Base-by-base conservation (phyloP, 352 stramenopile genomes). In the Phytophthora meadii region DNA sequence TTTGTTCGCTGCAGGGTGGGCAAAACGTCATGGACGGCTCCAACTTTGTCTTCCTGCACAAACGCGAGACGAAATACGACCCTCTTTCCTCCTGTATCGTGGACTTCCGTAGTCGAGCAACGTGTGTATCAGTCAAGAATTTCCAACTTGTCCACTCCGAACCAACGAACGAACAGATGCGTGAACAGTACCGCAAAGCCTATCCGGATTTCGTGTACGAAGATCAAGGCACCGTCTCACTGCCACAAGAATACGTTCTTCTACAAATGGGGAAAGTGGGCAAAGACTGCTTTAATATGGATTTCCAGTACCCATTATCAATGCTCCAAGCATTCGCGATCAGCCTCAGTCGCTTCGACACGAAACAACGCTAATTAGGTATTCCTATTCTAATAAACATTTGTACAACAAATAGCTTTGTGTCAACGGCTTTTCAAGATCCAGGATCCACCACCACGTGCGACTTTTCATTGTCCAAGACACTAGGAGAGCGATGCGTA, bases 231-330 rank as follows among this genome's bases (percentile, higher is more conserved):
- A 96, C 88, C 5, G 83, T 94, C 24, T 90, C 79, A 12, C 68
- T 92, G 2, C 85, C 87, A n/a, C 87, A 90, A 60, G 84, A 93
- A 59, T 79, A 91, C 55, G 80, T 96, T 37, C 70, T 96, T 14
- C 70, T 97, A 36, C 89, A 97, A 61, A 76, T 96, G 22, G 89
- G 89, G 46, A 90, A 91, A 60, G 90, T 97, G 17, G 89, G 89
- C 58, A 95, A 97, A 50, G 84, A 98, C 73, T 97, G 92, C 73
- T 98, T 98, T 81, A 98, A 97, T 71, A 95, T 98, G 84, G 93
- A 98, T 71, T 97, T 96, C 65, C 87, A 96, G 67, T 98, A 96
- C 74, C 93, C 93, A 19, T 75, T 98, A 24, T 97, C 88, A 19
- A 88, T 97, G 79, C 72, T 98, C 2, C 91, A 97, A 75, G 93